A percentile compares a stretch with the other conserved stretches of the same genome.
phyloP scores from a whole-genome alignment of 352 stramenopile species.

The Pythium brachiatum region DNA sequence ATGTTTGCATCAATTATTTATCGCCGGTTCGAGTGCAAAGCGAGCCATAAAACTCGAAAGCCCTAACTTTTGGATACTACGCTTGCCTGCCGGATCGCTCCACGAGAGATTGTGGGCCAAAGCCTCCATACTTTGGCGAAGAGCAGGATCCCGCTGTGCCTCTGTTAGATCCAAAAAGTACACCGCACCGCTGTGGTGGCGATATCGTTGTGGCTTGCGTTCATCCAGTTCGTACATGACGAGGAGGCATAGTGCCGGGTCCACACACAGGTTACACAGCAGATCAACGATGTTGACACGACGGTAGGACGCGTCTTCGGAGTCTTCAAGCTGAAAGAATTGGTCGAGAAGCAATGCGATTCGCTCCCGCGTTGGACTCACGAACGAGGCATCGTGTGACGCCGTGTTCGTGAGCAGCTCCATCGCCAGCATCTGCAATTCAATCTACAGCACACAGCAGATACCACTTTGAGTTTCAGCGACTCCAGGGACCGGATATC shows the following conservation, averaged over 20 bases:
- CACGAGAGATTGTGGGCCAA: slow-evolving; percentile 72
- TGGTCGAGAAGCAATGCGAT: slow-evolving; percentile 31
- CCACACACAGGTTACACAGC: slow-evolving; percentile 55
- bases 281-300: slow-evolving; percentile 51
- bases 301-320: slow-evolving; percentile 17
- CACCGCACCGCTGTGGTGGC: slow-evolving; percentile 52
- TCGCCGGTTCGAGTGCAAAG: slow-evolving; percentile 43
- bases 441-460: neutral
- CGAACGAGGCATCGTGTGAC: slow-evolving; percentile 10
- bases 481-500: no score
- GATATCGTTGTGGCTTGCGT: slow-evolving; percentile 35
- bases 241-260: slow-evolving; percentile 47
- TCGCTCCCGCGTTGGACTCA: slow-evolving; percentile 28
- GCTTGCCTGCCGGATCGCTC: slow-evolving; percentile 66
- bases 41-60: slow-evolving; percentile 58
- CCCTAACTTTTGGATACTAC: slow-evolving; percentile 62
- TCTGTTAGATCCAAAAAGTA: slow-evolving; percentile 57
- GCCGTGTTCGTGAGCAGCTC: slow-evolving; percentile 26
- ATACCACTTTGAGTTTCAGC: no score
- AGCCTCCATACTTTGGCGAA: slow-evolving; percentile 65
- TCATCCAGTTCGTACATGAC: slow-evolving; percentile 71
- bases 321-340: slow-evolving; percentile 28
- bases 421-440: slow-evolving; percentile 3
- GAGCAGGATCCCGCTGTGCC: slow-evolving; percentile 27
- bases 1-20: slow-evolving; percentile 30